These are phyloP conservation scores for Pythium biforme DNA, from an alignment of 352 stramenopile species.

Conservation along the genomic window DNA sequence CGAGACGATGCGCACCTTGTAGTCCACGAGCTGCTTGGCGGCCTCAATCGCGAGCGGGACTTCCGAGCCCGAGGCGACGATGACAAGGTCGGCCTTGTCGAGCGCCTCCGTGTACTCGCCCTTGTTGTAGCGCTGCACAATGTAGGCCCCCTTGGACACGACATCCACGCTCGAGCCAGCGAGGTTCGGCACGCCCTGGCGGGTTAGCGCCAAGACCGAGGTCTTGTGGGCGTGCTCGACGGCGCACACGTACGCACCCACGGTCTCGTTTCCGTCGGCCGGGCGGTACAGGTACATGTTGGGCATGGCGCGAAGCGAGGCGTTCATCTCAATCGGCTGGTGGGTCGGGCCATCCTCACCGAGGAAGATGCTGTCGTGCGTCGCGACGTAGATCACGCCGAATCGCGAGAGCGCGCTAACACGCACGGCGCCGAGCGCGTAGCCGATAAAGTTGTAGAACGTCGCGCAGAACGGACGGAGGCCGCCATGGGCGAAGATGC, in stretches of 20 bases:
- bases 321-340: slow-evolving; percentile 98
- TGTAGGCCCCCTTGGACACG: slow-evolving; percentile 91
- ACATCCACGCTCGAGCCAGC: slow-evolving; percentile 86
- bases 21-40: slow-evolving; percentile 84
- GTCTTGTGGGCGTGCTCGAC: slow-evolving; percentile 86
- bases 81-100: slow-evolving; percentile 87
- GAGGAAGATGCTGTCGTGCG: slow-evolving; percentile 99
- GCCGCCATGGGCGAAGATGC: slow-evolving; percentile 97
- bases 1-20: slow-evolving; percentile 94
- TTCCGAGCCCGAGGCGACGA: slow-evolving; percentile 95
- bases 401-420: slow-evolving; percentile 94
- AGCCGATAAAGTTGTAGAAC: slow-evolving; percentile 99
- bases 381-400: slow-evolving; percentile 98
- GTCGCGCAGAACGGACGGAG: slow-evolving; percentile 98
- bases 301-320: slow-evolving; percentile 94
- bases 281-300: slow-evolving; percentile 98
- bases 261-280: slow-evolving; percentile 98
- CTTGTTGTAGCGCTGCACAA: slow-evolving; percentile 77
- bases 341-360: slow-evolving; percentile 99
- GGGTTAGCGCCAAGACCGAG: slow-evolving; percentile 92
- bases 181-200: slow-evolving; percentile 91
- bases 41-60: slow-evolving; percentile 94
- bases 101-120: slow-evolving; percentile 70
- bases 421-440: slow-evolving; percentile 94
- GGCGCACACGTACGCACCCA: slow-evolving; percentile 92